Evolutionary conservation across 2,329 filamentous ascomycete species (phyloP), one percentile per base, ranked within the genome.

Genomic region (Trichoderma hamatum): DNA sequence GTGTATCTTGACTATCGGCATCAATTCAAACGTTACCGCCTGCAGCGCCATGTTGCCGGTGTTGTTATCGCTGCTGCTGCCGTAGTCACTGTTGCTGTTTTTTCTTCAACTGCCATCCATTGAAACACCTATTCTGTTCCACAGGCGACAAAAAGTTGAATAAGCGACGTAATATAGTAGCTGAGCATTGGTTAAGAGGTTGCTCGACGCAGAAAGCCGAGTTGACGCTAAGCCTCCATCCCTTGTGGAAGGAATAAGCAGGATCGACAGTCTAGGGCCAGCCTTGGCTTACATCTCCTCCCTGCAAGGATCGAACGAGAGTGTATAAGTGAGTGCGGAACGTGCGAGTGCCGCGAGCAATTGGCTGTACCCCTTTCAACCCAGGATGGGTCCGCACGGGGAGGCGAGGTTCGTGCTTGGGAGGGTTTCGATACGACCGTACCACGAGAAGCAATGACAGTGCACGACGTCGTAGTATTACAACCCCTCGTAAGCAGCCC

Each of bases 31-130:
- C n/a, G 26, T 59, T 34, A 69, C 39, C 2, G 43, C 16, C 13
- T 69, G 62, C 34, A 60, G 43, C 21, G 62, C 55, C 68, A 69
- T 61, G 2, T 16, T 24, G 36, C n/a, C 6, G 6, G 26, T 5
- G 21, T 14, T 54, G 26, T 54, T 26, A 54, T 54, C 16, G 24
- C 30, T 21, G 36, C 30, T 21, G 36, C 26, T 55, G 61, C 28
- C 9, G 9, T 43, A 43, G 4, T 26, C 28, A 14, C 24, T 26
- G 24, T 14, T 26, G 24, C 30, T 16, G 36, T 28, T 60, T 54
- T 7, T 21, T 10, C 7, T 30, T 58, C 36, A 49, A 13, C 30
- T 30, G 39, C 26, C 51, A 36, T 59, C 52, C 14, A n/a, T 28
- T 34, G 30, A 9, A n/a, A 14, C 30, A 28, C 13, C n/a, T 39